phyloP scores from a whole-genome alignment of 129 eudicot genomes.

The Glebionis coronaria region DNA sequence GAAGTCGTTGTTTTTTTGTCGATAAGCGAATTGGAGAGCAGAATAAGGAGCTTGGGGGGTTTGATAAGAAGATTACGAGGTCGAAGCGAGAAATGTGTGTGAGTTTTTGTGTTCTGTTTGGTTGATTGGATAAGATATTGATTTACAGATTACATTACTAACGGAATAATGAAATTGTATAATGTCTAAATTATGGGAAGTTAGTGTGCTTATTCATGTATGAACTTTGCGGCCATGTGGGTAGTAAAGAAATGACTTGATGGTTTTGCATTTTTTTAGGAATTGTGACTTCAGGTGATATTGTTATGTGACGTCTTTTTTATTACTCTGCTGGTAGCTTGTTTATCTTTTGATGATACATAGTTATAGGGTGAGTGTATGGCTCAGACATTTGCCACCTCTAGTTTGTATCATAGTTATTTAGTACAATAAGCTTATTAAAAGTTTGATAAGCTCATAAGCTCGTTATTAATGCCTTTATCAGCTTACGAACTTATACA shows the following conservation, averaged over 20 bases:
- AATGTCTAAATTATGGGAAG: no score
- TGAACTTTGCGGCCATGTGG: no score
- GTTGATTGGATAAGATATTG: no score
- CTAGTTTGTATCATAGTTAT: background rate
- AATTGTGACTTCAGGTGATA: constrained; percentile 1
- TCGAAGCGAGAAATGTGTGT: constrained; percentile 93
- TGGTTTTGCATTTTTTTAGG: no score
- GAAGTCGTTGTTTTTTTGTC: constrained; percentile 65
- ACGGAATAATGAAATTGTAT: no score
- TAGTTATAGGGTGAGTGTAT: background rate
- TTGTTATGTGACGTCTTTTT: no score
- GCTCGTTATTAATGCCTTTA: no score
- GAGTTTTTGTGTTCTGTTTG: background rate
- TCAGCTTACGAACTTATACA: no score
- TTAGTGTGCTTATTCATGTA: no score
- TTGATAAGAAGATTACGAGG: constrained; percentile 82
- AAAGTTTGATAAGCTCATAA: no score
- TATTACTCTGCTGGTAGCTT: background rate
- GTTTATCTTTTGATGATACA: background rate
- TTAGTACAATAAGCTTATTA: background rate
- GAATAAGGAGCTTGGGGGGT: constrained; percentile 73
- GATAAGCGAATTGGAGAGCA: constrained; percentile 96
- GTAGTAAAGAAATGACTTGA: no score
- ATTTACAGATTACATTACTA: no score
- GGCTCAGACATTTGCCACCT: background rate